Base-by-base conservation (phyloP, 768 basidiomycete species). In the Psilocybe cyanescens region DNA sequence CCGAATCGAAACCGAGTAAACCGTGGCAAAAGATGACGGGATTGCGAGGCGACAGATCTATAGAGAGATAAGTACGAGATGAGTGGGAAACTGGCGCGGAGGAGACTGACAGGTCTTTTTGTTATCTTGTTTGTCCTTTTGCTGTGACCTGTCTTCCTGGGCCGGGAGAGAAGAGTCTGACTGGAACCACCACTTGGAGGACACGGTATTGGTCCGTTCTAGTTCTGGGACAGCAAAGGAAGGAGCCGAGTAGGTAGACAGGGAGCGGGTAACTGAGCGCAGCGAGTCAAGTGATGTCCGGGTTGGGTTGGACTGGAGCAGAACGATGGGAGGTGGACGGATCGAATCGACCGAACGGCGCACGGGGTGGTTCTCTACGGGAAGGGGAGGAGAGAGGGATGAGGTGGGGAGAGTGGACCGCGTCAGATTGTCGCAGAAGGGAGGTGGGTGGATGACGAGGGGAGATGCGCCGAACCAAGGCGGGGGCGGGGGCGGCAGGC, bases 11-110 rank as follows among this genome's bases (percentile, higher is more conserved):
- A 1, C 94, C 94, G 7, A 98, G 82, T 1, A 97, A 83, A 8
- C 96, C 97, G 71, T 99, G 97, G 67, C 97, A 99, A 75, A 99
- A 98, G 1, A 99, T 90, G 48, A 98, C 76, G 0, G 97, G 97
- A 64, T 94, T 86, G 60, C 84, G 84, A 0, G 96, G 90, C 0
- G 92, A 81, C 4, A 84, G 83, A 70, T 96, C 92, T 94, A 72
- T 5, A 57, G 52, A 58, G 19, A 59, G 52, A 57, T 60, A 46
- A 60, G 64, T 58, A 49, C 29, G 17, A 46, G 16, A 8, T 11
- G 55, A 6, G 16, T 46, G 4, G 19, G 44, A 17, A 39, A 54
- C 39, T 30, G 49, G 28, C 2, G 17, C 29, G 53, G 55, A 55
- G 19, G 33, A 14, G 29, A 81, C 84, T 64, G 63, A 91, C 92